Base-by-base conservation (phyloP, 257 asterid genomes). In the Eucommia ulmoides region DNA sequence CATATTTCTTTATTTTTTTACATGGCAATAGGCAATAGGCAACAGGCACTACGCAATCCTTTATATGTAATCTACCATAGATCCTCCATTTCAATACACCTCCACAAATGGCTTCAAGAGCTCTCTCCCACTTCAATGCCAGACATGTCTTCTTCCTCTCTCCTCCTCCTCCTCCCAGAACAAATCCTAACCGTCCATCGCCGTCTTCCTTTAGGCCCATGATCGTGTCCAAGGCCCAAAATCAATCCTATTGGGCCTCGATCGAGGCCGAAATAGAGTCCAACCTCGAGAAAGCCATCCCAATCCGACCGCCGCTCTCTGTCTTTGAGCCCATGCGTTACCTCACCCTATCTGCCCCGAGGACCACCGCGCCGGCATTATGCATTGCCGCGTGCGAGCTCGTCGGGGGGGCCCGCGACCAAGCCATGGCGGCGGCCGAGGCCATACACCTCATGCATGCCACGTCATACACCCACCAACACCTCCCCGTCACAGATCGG, bases 311-410 rank as follows among this genome's bases (percentile, higher is more conserved):
- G 8, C 94, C 94, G 11, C 74, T 66, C 33, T 54, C 78, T 0
- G 88, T 83, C 1, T 76, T 74, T 54, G 84, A 68, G 78, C 94
- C 96, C 54, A 80, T 83, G 94, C 82, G 58, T 52, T 61, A 80
- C 56, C 73, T 86, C 60, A 71, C 84, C 20, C 59, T 86, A 24
- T 48, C 89, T 14, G 83, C 87, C 49, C 87, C 94, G 0, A 49
- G 58, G 44, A 71, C 84, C 56, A 62, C 68, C 22, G 87, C 94
- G 0, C 66, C 96, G 1, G 67, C 84, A 0, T 70, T 86, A 0
- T 82, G 94, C 61, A 65, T 80, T 33, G 94, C 96, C 0, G 94
- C 89, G 0, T 86, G 96, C 8, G 94, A 86, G 61, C 66, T 83
- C 19, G 61, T 80, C 1, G 82, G 94, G 22, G 81, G 94, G 0